A percentile compares a stretch with the other conserved stretches of the same genome.
These are phyloP conservation scores for Antarctomyces pellizariae DNA, from an alignment of 495 filamentous ascomycete species.

Conservation along the genomic window DNA sequence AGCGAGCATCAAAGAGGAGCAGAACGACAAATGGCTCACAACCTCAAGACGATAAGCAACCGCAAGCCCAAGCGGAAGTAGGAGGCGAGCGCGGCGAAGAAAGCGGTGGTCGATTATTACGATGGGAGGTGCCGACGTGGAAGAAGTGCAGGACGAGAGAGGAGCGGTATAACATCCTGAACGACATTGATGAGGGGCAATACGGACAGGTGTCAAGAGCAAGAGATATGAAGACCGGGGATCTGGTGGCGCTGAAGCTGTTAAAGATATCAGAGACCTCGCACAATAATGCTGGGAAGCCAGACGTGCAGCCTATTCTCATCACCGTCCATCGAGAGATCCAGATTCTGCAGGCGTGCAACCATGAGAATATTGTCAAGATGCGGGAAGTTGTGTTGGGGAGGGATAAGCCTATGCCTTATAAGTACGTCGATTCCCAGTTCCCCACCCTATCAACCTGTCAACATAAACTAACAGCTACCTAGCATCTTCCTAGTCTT, in stretches of 20 bases:
- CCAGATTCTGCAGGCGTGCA: constrained; percentile 25
- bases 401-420: constrained; percentile 32
- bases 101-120: constrained; percentile 20
- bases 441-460: background rate
- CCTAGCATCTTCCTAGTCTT: constrained; percentile 80
- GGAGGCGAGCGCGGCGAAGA: constrained; percentile 2
- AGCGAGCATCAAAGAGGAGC: constrained; percentile 8
- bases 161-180: constrained; percentile 76
- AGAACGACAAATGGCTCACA: constrained; percentile 24
- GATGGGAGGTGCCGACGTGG: constrained; percentile 48
- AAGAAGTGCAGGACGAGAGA: constrained; percentile 59
- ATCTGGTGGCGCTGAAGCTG: constrained; percentile 82
- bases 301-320: too few relatives aligned
- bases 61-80: too few relatives aligned
- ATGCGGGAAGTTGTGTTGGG: constrained; percentile 75
- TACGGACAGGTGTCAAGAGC: constrained; percentile 90
- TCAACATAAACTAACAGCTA: constrained; percentile 1
- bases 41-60: too few relatives aligned
- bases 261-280: too few relatives aligned
- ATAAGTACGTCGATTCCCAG: constrained; percentile 32
- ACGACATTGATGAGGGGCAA: constrained; percentile 91
- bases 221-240: constrained; percentile 52
- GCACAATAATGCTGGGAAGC: constrained; percentile 68
- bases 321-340: constrained; percentile 89
- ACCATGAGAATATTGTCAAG: constrained; percentile 53